These are phyloP conservation scores for Penicillium tannophilum DNA, from an alignment of 495 filamentous ascomycete genomes.

Conservation along the genomic window DNA sequence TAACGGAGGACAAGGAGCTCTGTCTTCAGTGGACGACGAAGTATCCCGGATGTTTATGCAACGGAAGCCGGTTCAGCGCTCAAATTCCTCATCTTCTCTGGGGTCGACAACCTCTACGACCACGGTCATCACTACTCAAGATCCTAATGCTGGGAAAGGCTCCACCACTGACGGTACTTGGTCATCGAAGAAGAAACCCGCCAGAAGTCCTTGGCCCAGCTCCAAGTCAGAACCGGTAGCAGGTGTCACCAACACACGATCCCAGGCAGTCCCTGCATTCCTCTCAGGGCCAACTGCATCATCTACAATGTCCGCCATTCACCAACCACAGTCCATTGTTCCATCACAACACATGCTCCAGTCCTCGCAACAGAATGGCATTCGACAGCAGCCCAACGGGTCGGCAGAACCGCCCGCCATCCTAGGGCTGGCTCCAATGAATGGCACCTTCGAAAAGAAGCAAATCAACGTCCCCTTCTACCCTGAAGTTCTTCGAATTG, in stretches of 20 bases:
- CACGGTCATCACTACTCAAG: conserved; percentile 47
- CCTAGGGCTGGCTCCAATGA: conserved; percentile 80
- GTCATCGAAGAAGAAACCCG: conserved; percentile 67
- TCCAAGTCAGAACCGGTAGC: conserved; percentile 69
- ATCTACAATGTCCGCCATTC: conserved; percentile 70
- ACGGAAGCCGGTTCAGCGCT: conserved; percentile 80
- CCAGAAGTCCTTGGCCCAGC: conserved; percentile 71
- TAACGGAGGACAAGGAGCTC: conserved; percentile 73
- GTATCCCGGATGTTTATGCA: conserved; percentile 85
- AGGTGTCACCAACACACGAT: conserved; percentile 60
- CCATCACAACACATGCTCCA: conserved; percentile 70
- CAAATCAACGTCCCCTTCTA: conserved; percentile 88
- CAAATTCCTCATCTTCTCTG: conserved; percentile 85
- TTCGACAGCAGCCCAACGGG: conserved; percentile 57
- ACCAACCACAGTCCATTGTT: conserved; percentile 72
- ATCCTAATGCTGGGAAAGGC: conserved; percentile 51
- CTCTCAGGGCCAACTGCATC: conserved; percentile 68
- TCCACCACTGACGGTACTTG: conserved; percentile 52
- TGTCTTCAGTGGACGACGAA: conserved; percentile 87
- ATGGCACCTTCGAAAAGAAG: conserved; percentile 95
- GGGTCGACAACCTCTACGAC: conserved; percentile 52
- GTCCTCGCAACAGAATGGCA: conserved; percentile 63
- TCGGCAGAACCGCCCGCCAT: conserved; percentile 66
- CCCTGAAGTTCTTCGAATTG: conserved; percentile 88
- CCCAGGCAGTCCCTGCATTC: conserved; percentile 63